Base-by-base conservation (phyloP, 768 basidiomycete genomes). In the Hericium coralloides region DNA sequence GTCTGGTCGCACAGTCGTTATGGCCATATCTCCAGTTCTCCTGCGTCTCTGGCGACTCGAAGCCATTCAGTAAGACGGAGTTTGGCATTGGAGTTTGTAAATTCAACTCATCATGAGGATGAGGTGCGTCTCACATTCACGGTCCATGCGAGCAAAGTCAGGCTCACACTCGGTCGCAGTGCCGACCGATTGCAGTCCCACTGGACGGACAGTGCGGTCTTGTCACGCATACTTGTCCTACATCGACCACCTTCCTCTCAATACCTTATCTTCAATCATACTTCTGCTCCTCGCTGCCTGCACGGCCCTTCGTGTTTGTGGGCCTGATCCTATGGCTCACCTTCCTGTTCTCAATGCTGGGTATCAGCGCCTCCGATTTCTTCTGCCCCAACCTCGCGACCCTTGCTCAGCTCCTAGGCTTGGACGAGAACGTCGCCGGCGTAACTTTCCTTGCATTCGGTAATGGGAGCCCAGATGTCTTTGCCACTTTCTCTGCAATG, bases 401-500 rank as follows among this genome's bases (percentile, higher is more conserved):
- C 1, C 87, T 98, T 36, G 84, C 95, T 0, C 80, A 86, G 52
- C 73, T 90, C 3, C 80, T 99, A 4, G 89, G 93, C 0, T 72
- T 99, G 41, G 89, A 90, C 64, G 94, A 99, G 67, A 90, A 91
- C 55, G 85, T 98, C 15, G 94, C 97, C 0, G 97, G 97, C 0
- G 95, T 98, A 22, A 99, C 97, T 0, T 90, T 99, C 63, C 79
- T 99, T 26, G 97, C 97, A 0, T 95, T 98, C 67, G 95, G 95
- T 41, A 98, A 98, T 67, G 95, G 95, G 31, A 94, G 92, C 65
- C 95, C 95, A 0, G 95, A 98, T 68, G 80, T 98, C 4, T 98
- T 98, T 70, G 87, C 92, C 6, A 99, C 97, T 0, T 97, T 95
- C 68, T 89, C 92, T 2, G 91, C 95, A 18, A 88, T 99, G 82